A percentile compares a stretch with the other conserved stretches of the same genome.
These are phyloP conservation scores for Cladosporium austrohemisphaericum DNA, from an alignment of 2,329 filamentous ascomycete genomes.

Conservation along the genomic window DNA sequence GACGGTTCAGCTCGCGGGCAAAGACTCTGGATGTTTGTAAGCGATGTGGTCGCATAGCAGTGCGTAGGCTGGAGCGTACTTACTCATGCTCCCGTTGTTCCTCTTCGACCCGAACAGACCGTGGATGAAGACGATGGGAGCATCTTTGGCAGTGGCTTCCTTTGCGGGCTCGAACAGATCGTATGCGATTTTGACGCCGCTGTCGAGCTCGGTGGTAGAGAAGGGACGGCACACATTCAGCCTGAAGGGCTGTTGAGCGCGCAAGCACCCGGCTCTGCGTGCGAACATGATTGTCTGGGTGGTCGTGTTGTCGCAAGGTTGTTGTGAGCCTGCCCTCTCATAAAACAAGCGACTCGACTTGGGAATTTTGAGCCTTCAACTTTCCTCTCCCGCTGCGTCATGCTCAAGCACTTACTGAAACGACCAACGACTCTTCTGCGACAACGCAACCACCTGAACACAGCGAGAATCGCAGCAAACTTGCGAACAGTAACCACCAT, in stretches of 20 bases:
- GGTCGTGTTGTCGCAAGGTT: background rate
- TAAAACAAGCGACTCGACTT: too few species aligned
- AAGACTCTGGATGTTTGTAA: conserved; percentile 59
- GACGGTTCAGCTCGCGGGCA: conserved; percentile 73
- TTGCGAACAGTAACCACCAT: conserved; percentile 25
- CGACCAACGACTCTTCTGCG: background rate
- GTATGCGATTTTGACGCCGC: conserved; percentile 52
- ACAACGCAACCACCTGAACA: background rate
- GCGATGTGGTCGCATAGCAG: conserved; percentile 8
- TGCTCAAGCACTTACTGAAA: background rate
- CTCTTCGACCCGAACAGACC: conserved; percentile 93
- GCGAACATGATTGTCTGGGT: conserved; percentile 9
- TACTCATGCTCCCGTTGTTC: conserved; percentile 92
- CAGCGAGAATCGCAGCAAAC: background rate
- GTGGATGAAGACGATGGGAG: conserved; percentile 82
- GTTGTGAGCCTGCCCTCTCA: background rate
- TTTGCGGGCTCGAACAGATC: conserved; percentile 62
- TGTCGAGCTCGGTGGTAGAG: conserved; percentile 30
- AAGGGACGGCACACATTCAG: conserved; percentile 21
- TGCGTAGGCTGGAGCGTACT: conserved; percentile 55
- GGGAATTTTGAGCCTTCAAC: too few species aligned
- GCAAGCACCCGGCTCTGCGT: conserved; percentile 3
- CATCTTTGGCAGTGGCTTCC: conserved; percentile 33
- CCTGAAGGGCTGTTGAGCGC: conserved; percentile 21
- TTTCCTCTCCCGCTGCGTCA: background rate